These are phyloP conservation scores for Rhazya stricta DNA, from an alignment of 257 asterid species.

Conservation along the genomic window DNA sequence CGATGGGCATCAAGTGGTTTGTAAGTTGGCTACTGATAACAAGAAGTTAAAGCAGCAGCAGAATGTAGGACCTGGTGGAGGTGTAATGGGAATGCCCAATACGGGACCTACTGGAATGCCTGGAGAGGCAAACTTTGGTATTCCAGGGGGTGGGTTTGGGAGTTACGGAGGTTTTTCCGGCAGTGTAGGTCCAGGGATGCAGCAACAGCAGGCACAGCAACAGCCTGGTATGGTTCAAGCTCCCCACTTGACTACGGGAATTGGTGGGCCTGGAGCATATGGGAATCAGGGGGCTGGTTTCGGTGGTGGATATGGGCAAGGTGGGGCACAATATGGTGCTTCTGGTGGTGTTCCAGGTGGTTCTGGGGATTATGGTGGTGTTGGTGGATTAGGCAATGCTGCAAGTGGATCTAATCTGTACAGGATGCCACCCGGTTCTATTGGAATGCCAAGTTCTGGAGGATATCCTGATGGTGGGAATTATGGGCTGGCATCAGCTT, in stretches of 20 bases:
- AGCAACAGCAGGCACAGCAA: conserved; percentile 47
- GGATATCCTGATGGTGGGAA: conserved; percentile 69
- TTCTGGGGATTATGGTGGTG: conserved; percentile 51
- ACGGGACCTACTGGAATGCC: conserved; percentile 28
- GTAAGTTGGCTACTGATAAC: conserved; percentile 90
- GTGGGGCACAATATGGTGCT: conserved; percentile 37
- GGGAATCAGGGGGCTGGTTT: conserved; percentile 35
- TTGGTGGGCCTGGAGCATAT: conserved; percentile 54
- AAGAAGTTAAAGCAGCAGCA: conserved; percentile 75
- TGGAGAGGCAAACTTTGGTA: conserved; percentile 40
- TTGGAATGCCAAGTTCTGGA: conserved; percentile 64
- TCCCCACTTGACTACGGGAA: conserved; percentile 33
- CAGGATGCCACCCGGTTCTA: conserved; percentile 58
- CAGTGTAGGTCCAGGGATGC: conserved; percentile 52
- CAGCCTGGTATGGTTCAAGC: conserved; percentile 63
- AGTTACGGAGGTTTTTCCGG: conserved; percentile 42
- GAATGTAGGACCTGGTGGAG: conserved; percentile 51
- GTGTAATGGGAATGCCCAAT: conserved; percentile 47
- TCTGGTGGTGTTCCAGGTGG: conserved; percentile 40
- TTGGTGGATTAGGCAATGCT: conserved; percentile 45
- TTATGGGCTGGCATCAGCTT: conserved; percentile 46
- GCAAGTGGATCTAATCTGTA: conserved; percentile 42
- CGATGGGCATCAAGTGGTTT: conserved; percentile 85
- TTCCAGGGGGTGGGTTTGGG: conserved; percentile 37
- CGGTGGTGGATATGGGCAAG: conserved; percentile 37